These are phyloP conservation scores for Tolypocladium amazonense DNA, from an alignment of 2,329 filamentous ascomycete genomes.

Conservation along the genomic window DNA sequence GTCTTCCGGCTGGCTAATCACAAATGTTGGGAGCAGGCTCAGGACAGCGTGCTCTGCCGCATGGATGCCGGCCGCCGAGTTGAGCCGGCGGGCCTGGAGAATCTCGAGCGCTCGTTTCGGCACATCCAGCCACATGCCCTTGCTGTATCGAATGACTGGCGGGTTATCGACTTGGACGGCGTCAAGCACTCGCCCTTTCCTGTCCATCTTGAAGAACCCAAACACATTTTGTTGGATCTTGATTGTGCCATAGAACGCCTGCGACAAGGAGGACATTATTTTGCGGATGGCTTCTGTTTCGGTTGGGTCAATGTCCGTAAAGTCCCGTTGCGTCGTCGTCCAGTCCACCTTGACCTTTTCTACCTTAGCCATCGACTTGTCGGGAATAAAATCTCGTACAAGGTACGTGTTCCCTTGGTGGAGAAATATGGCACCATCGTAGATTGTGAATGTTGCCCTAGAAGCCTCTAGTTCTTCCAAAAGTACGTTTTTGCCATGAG, in stretches of 20 bases:
- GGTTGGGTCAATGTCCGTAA: conserved; percentile 84
- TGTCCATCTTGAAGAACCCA: conserved; percentile 96
- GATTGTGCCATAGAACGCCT: conserved; percentile 79
- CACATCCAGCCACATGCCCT: conserved; percentile 94
- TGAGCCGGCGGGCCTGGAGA: conserved; percentile 58
- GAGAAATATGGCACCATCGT: conserved; percentile 93
- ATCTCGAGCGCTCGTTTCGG: conserved; percentile 71
- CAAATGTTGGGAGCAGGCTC: conserved; percentile 79
- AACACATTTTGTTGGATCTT: conserved; percentile 83
- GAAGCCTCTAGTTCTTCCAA: conserved; percentile 94
- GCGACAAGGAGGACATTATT: conserved; percentile 50
- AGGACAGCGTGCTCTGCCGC: conserved; percentile 89
- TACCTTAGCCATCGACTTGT: conserved; percentile 74
- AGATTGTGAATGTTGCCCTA: conserved; percentile 89
- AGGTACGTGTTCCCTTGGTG: conserved; percentile 93
- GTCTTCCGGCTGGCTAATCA: conserved; percentile 81
- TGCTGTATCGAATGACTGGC: conserved; percentile 72
- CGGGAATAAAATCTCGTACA: conserved; percentile 77
- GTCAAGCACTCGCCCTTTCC: conserved; percentile 73
- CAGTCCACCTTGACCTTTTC: conserved; percentile 86
- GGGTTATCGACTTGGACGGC: conserved; percentile 90
- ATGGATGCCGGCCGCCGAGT: conserved; percentile 84
- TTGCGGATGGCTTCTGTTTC: conserved; percentile 80
- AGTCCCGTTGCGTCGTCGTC: conserved; percentile 89
- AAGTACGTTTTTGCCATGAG: conserved; percentile 70